Conservation (phyloP, 352 stramenopile species). For the Phytopythium montanum region DNA sequence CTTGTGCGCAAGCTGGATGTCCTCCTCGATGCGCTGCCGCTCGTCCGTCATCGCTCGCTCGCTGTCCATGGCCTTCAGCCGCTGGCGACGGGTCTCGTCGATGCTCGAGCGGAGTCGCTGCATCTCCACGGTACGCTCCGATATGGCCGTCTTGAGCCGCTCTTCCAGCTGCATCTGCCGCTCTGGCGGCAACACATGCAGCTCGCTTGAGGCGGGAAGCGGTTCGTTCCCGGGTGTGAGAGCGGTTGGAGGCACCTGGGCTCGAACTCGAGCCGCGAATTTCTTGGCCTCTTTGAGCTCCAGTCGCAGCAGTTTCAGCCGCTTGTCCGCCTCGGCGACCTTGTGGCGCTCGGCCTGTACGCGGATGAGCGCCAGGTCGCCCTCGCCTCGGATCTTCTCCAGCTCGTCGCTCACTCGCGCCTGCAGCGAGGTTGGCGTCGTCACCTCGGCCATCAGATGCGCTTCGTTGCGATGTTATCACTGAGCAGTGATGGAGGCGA, state of each 20-base stretch:
- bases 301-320: slow-evolving; percentile 83
- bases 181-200: slow-evolving; percentile 11
- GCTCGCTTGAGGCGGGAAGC: background rate
- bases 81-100: slow-evolving; percentile 37
- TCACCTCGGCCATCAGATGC: background rate
- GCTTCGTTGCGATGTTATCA: background rate
- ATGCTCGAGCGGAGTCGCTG: slow-evolving; percentile 42
- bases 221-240: background rate
- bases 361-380: slow-evolving; percentile 58
- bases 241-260: background rate
- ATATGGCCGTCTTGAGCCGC: slow-evolving; percentile 42
- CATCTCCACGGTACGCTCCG: slow-evolving; percentile 48
- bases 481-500: background rate
- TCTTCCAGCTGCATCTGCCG: slow-evolving; percentile 78
- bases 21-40: slow-evolving; percentile 20
- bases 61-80: slow-evolving; percentile 32
- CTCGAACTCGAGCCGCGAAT: slow-evolving; percentile 4
- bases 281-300: slow-evolving; percentile 88
- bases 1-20: slow-evolving; percentile 26
- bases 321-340: slow-evolving; percentile 70
- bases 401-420: slow-evolving; percentile 71
- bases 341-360: slow-evolving; percentile 89
- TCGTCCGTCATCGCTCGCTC: slow-evolving; percentile 30
- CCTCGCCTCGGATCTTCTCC: slow-evolving; percentile 81
- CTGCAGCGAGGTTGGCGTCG: slow-evolving; percentile 7